Base-by-base conservation (phyloP, 129 eudicot genomes). In the Oenanthe sinensis region DNA sequence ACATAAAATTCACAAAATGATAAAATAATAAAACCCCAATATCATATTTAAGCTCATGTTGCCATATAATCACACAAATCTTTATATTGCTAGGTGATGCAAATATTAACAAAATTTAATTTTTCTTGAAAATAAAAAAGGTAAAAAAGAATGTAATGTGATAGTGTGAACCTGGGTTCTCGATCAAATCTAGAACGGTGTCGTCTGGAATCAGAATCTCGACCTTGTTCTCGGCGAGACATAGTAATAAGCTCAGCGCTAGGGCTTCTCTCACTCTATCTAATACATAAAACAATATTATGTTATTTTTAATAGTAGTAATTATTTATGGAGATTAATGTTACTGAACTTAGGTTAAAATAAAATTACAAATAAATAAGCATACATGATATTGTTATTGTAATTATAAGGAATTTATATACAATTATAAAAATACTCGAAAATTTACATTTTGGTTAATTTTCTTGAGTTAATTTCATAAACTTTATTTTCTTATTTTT, bases 141-240 rank as follows among this genome's bases (percentile, higher is more conserved):
- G 3, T 1, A 15, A 52, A 13, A 19, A 3, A 0, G 14, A 14
- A 47, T 33, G 36, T 5, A 33, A 28, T 33, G 30, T 17, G 2
- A 19, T 2, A 39, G 2, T 48, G 80, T 37, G 72, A 69, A 92
- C 96, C 96, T 92, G 78, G 93, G 89, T 78, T 90, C 92, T 30
- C 90, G 96, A 84, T 90, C 92, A 83, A 86, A 85, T 58, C 91
- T 83, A 4, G 97, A 92, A 69, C 90, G 93, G 83, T 84, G 90
- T 73, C 89, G 96, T 78, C 84, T 85, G 12, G 92, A 71, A 73
- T 90, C 92, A 75, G 97, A 88, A 83, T 85, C 81, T 43, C 92
- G 92, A 60, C 63, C 83, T 63, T 86, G 88, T 20, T 86, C 90
- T 28, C 90, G 83, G 45, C 91, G 91, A 73, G 95, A 83, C 97